Evolutionary conservation across 2,329 filamentous ascomycete species (phyloP).

Genomic region (Sporothrix mexicana): DNA sequence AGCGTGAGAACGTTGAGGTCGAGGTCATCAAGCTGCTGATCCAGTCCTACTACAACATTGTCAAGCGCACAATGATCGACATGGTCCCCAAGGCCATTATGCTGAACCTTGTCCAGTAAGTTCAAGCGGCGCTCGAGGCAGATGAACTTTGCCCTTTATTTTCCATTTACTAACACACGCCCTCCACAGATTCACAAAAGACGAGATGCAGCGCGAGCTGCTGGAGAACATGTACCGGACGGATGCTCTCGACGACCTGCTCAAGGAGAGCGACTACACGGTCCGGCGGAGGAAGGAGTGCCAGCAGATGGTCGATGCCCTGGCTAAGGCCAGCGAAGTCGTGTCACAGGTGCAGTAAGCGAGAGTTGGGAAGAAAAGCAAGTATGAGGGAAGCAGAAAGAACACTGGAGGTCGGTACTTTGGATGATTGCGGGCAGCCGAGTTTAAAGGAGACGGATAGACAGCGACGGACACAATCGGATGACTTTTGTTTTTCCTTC

Average conservation of each 20-base stretch:
- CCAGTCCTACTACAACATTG: conserved; percentile 96
- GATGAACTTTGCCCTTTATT: not conserved
- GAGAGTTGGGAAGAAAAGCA: not conserved
- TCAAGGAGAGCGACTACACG: conserved; percentile 98
- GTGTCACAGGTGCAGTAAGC: conserved; percentile 76
- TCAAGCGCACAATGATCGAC: conserved; percentile 97
- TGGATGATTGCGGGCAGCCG: not conserved
- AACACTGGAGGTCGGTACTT: no score
- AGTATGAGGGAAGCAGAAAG: no score
- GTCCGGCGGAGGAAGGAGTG: conserved; percentile 94
- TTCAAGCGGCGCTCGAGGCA: not conserved
- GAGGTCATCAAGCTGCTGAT: conserved; percentile 99
- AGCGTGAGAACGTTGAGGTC: conserved; percentile 93
- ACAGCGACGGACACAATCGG: conserved; percentile 20
- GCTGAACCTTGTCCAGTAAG: conserved; percentile 81
- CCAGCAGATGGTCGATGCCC: conserved; percentile 97
- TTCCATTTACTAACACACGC: not conserved
- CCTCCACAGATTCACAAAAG: conserved; percentile 76
- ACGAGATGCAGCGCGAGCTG: conserved; percentile 97
- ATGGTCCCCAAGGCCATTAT: conserved; percentile 99
- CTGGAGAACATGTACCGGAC: conserved; percentile 97
- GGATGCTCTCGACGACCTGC: conserved; percentile 86
- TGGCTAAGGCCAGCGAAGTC: conserved; percentile 90
- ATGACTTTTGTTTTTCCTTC: not conserved
- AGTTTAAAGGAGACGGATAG: not conserved